Evolutionary conservation across 1,139 yeast genomes (phyloP), one percentile per base, ranked within the genome.

Genomic region (Magnusiomyces ingens): DNA sequence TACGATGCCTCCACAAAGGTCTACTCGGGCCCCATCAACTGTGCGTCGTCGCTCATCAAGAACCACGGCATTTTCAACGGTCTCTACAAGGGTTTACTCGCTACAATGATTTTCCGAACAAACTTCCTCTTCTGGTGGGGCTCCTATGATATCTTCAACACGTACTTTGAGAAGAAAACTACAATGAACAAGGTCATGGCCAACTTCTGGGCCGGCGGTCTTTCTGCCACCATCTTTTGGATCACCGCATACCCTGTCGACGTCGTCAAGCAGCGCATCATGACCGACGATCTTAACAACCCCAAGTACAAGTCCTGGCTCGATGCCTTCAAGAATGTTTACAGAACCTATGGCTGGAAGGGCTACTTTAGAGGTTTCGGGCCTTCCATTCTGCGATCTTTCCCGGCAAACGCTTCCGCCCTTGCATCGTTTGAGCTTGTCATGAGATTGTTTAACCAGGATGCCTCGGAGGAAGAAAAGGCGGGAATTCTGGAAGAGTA

Each of bases 121-220:
- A 87, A 87, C 70, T 90, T 90, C 65, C 75, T 87, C 44, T 87
- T 87, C 58, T 89, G 95, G 94, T 90, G 97, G 97, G 95, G 96
- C 1, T 83, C 95, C 0, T 89, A 89, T 65, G 95, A 89, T 64
- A 57, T 88, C 12, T 78, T 88, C 66, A 86, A 94, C 11, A 76
- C 78, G 53, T 83, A 78, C 74, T 83, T 89, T 68, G 77, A 80
- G 59, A 72, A 75, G 12, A 74, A 85, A 60, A 87, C 95, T 0
- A 68, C 72, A 42, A 62, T 86, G 75, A 79, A 84, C 51, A 78
- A 78, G 48, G 81, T 93, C 0, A 74, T 90, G 0, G 77, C 87
- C 56, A 89, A 88, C 66, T 89, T 89, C 70, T 88, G 96, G 95
- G 80, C 93, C 12, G 96, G 96, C 26, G 96, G 96, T 0, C 71